Base-by-base conservation (phyloP, 768 basidiomycete species). In the Termitomyces sp. region DNA sequence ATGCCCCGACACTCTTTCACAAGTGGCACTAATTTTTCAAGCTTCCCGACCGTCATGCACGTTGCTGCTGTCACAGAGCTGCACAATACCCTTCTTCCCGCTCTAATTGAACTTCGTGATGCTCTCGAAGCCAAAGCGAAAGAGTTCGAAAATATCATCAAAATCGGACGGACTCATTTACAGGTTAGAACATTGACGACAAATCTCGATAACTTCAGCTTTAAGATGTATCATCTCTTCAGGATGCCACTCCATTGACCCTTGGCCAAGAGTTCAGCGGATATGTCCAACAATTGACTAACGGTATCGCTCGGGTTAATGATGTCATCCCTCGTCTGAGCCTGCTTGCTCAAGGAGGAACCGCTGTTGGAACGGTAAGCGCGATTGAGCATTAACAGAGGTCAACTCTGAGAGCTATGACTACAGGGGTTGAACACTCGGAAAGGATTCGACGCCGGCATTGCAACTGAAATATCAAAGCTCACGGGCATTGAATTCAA, bases 21-120 rank as follows among this genome's bases (percentile, higher is more conserved):
- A 56, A 46, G 5, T 42, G 5, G 40, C n/a, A 47, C 27, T 23
- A 14, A 35, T 39, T 44, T 56, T 37, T 37, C 25, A 64, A 97
- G 94, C 28, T 99, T 98, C 83, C 97, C 97, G 8, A 99, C 97
- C 25, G 97, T 89, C 12, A 99, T 99, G 97, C 97, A 99, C 72
- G 84, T 99, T 57, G 94, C 97, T 40, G 93, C 94, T 35, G 94
- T 96, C 37, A 86, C 84, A 25, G 97, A 98, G 72, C 83, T 99
- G 63, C 79, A 82, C 68, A 73, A 79, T 27, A 79, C 81, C 41
- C 79, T 99, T 47, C 72, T 99, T 57, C 97, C 97, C 37, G 94
- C 95, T 25, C 76, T 99, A 28, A 79, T 78, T 37, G 86, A 88
- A 67, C 83, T 99, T 39, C 86, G 86, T 48, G 86, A 90, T 69